Evolutionary conservation across 2,329 filamentous ascomycete species (phyloP), one percentile per base, ranked within the genome.

Genomic region (Aspergillus sclerotialis): DNA sequence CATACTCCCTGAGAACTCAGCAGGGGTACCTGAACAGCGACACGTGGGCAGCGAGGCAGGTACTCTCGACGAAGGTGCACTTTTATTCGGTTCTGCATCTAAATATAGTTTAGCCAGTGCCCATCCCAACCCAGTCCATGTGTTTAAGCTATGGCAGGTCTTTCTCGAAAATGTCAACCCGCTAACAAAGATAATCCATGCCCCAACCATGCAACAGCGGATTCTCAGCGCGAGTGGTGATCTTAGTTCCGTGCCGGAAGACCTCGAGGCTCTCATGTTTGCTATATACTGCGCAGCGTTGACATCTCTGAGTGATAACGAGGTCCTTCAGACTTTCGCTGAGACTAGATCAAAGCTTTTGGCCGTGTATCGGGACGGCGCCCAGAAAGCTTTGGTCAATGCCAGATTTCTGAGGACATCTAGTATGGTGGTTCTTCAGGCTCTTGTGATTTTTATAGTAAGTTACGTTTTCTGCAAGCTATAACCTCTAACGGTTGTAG

Each of bases 131-230:
- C 26, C 35, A 2, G n/a, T 15, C 9, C 41, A 34, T 2, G 30
- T 43, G 2, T 11, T 37, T 12, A n/a, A 19, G 24, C 9, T 50
- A 13, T 52, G 48, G 46, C 11, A 7, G 8, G 19, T 42, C 7
- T 51, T 46, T 12, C 19, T 43, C 7, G 14, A 34, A 8, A 49
- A 46, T 33, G 46, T 51, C 6, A 43, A 44, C 2, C 47, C 48
- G 4, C 12, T 53, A 19, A 43, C 52, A 8, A 29, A 36, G 8
- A 32, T 52, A 5, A 21, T 53, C 3, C 44, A 49, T 13, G 23
- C 21, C 14, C 36, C 35, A 1, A 32, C 45, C 0, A 24, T 44
- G 7, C 33, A 33, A 2, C 9, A 7, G 14, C 28, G 44, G 7
- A 24, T 46, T 3, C 33, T 12, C 6, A 14, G 41, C 4, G 32